Evolutionary conservation across 2,329 filamentous ascomycete genomes (phyloP).

Genomic region (Sporothrix protearum): DNA sequence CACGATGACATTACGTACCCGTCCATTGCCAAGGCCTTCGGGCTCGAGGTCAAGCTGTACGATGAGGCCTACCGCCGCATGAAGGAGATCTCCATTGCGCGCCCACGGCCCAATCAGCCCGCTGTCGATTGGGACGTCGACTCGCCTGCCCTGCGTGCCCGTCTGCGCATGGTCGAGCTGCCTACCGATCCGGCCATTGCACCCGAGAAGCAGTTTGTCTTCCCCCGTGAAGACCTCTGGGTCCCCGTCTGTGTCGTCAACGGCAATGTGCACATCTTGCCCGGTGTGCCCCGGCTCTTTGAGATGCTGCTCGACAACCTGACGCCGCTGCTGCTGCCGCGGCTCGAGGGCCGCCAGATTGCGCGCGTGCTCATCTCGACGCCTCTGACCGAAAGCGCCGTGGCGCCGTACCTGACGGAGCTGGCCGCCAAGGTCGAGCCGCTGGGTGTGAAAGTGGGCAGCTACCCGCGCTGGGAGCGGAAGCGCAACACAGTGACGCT

Average conservation of each 20-base stretch:
- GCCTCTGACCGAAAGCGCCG: conserved; percentile 77
- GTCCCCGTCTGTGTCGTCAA: conserved; percentile 87
- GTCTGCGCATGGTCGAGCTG: conserved; percentile 84
- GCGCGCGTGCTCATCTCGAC: conserved; percentile 80
- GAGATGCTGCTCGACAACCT: conserved; percentile 73
- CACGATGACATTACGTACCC: conserved; percentile 98
- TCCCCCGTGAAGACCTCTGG: conserved; percentile 79
- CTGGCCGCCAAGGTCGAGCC: conserved; percentile 69
- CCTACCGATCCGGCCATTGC: conserved; percentile 68
- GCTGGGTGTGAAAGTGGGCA: conserved; percentile 86
- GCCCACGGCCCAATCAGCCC: conserved; percentile 65
- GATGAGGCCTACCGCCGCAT: conserved; percentile 73
- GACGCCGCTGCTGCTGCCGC: conserved; percentile 65
- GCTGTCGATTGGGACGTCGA: conserved; percentile 82
- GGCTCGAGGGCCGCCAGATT: conserved; percentile 77
- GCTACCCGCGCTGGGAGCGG: conserved; percentile 90
- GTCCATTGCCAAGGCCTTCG: conserved; percentile 87
- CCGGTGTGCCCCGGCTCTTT: conserved; percentile 83
- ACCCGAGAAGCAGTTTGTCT: conserved; percentile 69
- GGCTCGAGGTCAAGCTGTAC: conserved; percentile 72
- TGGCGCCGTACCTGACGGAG: conserved; percentile 78
- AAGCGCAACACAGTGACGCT: conserved; percentile 85
- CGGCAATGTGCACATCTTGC: conserved; percentile 88
- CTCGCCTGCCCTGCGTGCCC: conserved; percentile 72
- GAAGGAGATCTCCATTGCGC: conserved; percentile 65